Evolutionary conservation across 352 stramenopile genomes (phyloP), one percentile per base, ranked within the genome.

Genomic region (Phytophthora crassamura): DNA sequence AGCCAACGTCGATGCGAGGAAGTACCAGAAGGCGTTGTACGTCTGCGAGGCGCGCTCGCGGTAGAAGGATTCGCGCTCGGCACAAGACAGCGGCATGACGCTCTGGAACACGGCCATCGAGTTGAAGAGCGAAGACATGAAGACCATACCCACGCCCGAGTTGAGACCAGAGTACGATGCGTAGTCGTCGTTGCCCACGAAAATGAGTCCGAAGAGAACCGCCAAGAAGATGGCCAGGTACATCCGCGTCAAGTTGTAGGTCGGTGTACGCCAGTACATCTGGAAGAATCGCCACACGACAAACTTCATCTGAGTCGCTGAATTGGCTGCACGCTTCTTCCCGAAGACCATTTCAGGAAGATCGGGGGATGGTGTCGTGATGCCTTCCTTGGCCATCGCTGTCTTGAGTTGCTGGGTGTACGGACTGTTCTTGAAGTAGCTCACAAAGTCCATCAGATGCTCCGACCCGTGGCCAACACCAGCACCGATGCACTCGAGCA

Each of bases 21-120:
- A 84, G 64, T 98, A 93, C 61, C 89, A 86, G n/a, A 82, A 60
- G 32, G 86, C 67, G 48, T 88, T 82, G 69, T 98, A 98, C 66
- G 96, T 98, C 65, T 93, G 67, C 22, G 88, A 80, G 10, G 88
- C 83, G 22, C 94, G 90, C 63, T 98, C 93, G 9, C 92, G 75
- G 82, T 98, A 98, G 46, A 58, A 64, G 7, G 57, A 32, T 1
- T 36, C 67, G 90, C 57, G 57, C 45, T 64, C 84, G 83, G 75
- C 68, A 97, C 95, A 0, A n/a, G n/a, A n/a, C n/a, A 93, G 48
- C 12, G 79, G 69, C 3, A 96, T 43, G 3, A 89, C 74, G 1
- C 60, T 84, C 33, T 90, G 66, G 38, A 95, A 81, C 15, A 65
- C 68, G 28, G 82, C 82, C 25, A 91, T 72, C 16, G 48, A 47